Conservation (phyloP, 2,329 filamentous ascomycete species). For the Colletotrichum spinosum region DNA sequence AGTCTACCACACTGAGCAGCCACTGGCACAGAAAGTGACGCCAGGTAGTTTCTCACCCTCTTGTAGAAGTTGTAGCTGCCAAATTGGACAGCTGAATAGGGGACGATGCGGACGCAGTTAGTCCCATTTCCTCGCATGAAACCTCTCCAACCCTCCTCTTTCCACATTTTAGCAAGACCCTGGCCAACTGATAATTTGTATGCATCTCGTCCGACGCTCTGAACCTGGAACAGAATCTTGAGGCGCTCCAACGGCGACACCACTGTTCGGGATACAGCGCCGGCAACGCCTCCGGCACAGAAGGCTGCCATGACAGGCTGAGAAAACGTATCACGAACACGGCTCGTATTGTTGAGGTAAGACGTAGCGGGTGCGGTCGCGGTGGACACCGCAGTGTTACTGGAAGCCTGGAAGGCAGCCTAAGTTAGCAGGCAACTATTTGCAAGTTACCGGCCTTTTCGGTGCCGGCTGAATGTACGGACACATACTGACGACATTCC, state of each 20-base stretch:
- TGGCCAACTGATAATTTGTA: conserved; percentile 94
- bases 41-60: conserved; percentile 64
- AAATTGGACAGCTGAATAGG: conserved; percentile 98
- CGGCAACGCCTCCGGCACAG: conserved; percentile 91
- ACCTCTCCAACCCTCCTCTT: conserved; percentile 94
- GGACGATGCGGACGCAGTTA: conserved; percentile 97
- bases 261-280: conserved; percentile 96
- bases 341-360: conserved; percentile 32
- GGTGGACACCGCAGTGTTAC: conserved; percentile 23
- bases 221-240: conserved; percentile 98
- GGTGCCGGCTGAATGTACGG: neutral
- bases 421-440: conserved; percentile 1
- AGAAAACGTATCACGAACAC: conserved; percentile 68
- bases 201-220: conserved; percentile 89
- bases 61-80: conserved; percentile 99
- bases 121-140: conserved; percentile 99
- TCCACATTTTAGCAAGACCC: conserved; percentile 94
- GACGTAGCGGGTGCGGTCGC: conserved; percentile 9
- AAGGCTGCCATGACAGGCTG: conserved; percentile 93
- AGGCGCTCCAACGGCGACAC: conserved; percentile 95
- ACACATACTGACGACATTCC: conserved; percentile 36
- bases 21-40: neutral
- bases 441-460: too few species aligned
- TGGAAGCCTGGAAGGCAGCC: conserved; percentile 11
- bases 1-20: neutral